Percentiles rank a stretch among this genome's conserved stretches.
phyloP scores from a whole-genome alignment of 352 stramenopile species.

The Globisporangium sylvaticum region DNA sequence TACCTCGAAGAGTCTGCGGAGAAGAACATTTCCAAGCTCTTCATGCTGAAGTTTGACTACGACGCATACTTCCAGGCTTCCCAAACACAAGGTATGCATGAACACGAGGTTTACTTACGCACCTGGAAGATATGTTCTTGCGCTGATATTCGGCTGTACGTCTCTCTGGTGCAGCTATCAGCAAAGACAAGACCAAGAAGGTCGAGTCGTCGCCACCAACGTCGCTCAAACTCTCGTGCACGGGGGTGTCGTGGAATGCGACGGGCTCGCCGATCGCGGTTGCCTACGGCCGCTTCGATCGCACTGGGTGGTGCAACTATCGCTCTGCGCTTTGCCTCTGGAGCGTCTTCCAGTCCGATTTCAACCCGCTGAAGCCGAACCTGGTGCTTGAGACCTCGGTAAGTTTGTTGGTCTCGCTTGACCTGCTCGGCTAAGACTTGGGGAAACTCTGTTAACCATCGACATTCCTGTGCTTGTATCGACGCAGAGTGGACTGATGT shows the following conservation, averaged over 20 bases:
- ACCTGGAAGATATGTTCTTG: background rate
- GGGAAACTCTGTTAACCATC: background rate
- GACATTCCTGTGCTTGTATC: background rate
- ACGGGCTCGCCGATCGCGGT: constrained; percentile 82
- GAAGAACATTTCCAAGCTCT: constrained; percentile 56
- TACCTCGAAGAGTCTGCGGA: constrained; percentile 66
- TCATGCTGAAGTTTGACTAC: constrained; percentile 65
- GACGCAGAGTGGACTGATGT: constrained; percentile 79
- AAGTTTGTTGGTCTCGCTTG: background rate
- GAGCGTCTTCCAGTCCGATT: constrained; percentile 80
- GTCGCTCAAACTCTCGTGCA: constrained; percentile 71
- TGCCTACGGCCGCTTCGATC: constrained; percentile 80
- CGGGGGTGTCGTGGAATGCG: constrained; percentile 82
- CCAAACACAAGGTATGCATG: constrained; percentile 19
- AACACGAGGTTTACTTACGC: background rate
- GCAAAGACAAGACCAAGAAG: constrained; percentile 18
- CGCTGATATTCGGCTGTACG: background rate
- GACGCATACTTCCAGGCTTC: constrained; percentile 60
- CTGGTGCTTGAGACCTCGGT: constrained; percentile 78
- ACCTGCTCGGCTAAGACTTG: background rate
- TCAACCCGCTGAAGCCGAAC: constrained; percentile 58
- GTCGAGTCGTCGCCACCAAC: constrained; percentile 8
- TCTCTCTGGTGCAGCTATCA: background rate
- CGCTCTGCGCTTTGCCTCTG: constrained; percentile 82
- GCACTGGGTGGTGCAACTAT: constrained; percentile 87